Evolutionary conservation across 2,329 filamentous ascomycete genomes (phyloP).

Genomic region (Monilinia aucupariae): DNA sequence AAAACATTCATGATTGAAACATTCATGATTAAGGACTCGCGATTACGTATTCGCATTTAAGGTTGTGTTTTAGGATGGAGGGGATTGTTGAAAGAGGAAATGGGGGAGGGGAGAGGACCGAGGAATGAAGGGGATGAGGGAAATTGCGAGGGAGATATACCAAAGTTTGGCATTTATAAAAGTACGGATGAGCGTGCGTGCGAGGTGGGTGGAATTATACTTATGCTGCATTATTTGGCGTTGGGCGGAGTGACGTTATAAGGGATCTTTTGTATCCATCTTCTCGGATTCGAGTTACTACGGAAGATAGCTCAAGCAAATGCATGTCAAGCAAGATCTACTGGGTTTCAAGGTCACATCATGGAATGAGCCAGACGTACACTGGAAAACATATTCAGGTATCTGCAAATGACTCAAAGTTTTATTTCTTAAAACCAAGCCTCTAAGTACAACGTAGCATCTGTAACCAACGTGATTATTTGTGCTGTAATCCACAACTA

Average conservation of each 20-base stretch:
- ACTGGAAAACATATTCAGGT: not conserved
- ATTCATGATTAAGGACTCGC: not conserved
- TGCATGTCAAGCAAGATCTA: not conserved
- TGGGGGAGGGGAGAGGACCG: not conserved
- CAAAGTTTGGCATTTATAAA: constrained; percentile 9
- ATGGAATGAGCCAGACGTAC: not conserved
- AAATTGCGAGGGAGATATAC: not conserved
- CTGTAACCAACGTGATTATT: constrained; percentile 2
- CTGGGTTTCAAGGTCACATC: not conserved
- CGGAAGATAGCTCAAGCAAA: not conserved
- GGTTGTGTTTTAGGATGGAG: not conserved
- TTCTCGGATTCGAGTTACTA: not conserved
- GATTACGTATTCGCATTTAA: not conserved
- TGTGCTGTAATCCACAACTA: constrained; percentile 7
- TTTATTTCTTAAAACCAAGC: not conserved
- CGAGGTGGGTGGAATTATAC: not conserved
- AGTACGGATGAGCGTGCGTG: not conserved
- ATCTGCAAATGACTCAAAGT: not conserved
- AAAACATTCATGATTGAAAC: constrained; percentile 56
- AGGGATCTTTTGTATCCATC: constrained; percentile 1
- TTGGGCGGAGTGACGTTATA: constrained; percentile 10
- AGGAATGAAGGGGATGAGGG: not conserved
- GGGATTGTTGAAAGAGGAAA: not conserved
- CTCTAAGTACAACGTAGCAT: not conserved
- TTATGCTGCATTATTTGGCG: constrained; percentile 13